Evolutionary conservation across 2,329 filamentous ascomycete genomes (phyloP).

Genomic region (Drechmeria coniospora): DNA sequence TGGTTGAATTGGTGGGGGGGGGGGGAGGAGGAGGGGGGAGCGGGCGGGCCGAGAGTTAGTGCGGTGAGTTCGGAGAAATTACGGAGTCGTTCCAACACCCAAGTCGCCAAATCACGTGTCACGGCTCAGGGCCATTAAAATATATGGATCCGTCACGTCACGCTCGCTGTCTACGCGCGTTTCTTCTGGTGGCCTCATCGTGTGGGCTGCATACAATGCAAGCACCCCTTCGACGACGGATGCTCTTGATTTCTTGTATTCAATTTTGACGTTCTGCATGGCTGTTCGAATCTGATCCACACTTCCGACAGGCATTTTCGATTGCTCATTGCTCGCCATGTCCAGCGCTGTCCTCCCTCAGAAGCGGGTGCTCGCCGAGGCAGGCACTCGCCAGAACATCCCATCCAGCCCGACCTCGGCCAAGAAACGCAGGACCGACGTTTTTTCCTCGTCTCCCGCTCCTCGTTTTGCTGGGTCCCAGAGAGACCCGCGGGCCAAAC

Average conservation of each 20-base stretch:
- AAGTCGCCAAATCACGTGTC: slow-evolving; percentile 15
- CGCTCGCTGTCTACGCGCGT: slow-evolving; percentile 19
- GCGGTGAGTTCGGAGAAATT: too few relatives aligned
- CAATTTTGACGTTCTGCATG: too few relatives aligned
- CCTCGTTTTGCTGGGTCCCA: slow-evolving; percentile 48
- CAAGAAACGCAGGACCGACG: slow-evolving; percentile 77
- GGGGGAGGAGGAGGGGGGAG: too few relatives aligned
- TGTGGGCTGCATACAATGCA: neutral
- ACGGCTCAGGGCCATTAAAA: slow-evolving; percentile 6
- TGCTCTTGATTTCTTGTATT: neutral
- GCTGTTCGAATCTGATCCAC: too few relatives aligned
- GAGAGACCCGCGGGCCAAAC: slow-evolving; percentile 42
- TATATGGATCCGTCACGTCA: slow-evolving; percentile 21
- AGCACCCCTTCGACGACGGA: too few relatives aligned
- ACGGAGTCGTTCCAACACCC: neutral
- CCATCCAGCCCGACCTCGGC: slow-evolving; percentile 38
- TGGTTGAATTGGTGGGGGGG: too few relatives aligned
- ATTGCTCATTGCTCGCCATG: slow-evolving; percentile 21
- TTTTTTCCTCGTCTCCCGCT: slow-evolving; percentile 37
- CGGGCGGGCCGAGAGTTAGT: too few relatives aligned
- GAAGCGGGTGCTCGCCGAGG: slow-evolving; percentile 59
- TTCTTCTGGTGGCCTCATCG: slow-evolving; percentile 7
- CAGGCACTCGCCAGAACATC: slow-evolving; percentile 48
- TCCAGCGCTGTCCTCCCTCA: slow-evolving; percentile 41
- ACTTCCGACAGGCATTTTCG: too few relatives aligned